Conservation (phyloP, 176 grass and related monocot species). For the Panicum miliaceum region DNA sequence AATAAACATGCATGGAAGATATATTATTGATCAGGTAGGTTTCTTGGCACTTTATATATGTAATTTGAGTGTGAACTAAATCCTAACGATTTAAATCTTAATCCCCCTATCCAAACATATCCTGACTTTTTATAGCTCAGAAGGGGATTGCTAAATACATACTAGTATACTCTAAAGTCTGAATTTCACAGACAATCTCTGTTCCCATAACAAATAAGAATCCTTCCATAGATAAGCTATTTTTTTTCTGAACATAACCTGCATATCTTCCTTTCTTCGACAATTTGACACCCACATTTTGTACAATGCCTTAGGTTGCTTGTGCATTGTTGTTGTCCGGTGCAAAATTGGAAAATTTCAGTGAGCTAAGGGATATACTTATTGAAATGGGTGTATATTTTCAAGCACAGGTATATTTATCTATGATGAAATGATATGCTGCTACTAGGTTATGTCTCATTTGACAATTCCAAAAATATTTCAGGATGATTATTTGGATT, state of each 20-base stretch:
- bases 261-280: background rate
- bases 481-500: constrained; percentile 52
- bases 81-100: background rate
- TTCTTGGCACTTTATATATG: background rate
- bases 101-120: background rate
- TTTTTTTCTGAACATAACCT: background rate
- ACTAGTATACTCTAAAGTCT: background rate
- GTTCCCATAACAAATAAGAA: background rate
- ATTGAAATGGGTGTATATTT: constrained; percentile 65
- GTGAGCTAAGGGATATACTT: constrained; percentile 50
- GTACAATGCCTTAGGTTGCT: constrained; percentile 41
- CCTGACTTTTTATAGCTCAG: background rate
- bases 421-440: background rate
- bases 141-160: background rate
- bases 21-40: background rate
- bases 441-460: background rate
- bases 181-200: background rate
- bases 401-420: constrained; percentile 28
- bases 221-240: background rate
- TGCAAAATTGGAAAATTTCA: constrained; percentile 42
- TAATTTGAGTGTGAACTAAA: background rate
- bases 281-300: background rate
- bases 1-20: background rate
- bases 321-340: constrained; percentile 52
- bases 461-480: background rate